A percentile compares a stretch with the other conserved stretches of the same genome.
These are phyloP conservation scores for Pythium sukuiense DNA, from an alignment of 352 stramenopile species.

Conservation along the genomic window DNA sequence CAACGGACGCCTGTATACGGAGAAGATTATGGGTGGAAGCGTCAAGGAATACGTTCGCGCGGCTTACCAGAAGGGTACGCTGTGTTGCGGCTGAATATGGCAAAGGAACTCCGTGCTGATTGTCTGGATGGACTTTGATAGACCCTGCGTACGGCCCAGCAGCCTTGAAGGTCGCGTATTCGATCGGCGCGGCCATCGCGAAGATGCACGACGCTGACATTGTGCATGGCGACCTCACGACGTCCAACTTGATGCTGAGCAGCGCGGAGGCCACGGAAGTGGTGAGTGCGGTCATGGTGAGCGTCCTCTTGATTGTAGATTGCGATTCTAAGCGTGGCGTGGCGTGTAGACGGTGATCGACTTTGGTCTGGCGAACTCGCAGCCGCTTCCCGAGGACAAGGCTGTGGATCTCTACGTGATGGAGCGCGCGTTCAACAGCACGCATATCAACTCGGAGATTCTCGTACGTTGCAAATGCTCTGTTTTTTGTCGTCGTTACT, in stretches of 20 bases:
- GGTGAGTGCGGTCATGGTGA: conserved; percentile 33
- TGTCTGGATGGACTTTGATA: conserved; percentile 12
- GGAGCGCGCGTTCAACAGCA: conserved; percentile 91
- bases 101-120: background rate
- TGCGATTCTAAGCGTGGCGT: background rate
- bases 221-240: conserved; percentile 93
- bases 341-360: conserved; percentile 73
- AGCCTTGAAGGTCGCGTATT: conserved; percentile 71
- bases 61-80: conserved; percentile 49
- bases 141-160: conserved; percentile 49
- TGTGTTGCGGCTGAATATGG: background rate
- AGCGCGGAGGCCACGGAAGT: conserved; percentile 62
- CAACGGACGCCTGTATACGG: conserved; percentile 60
- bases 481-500: background rate
- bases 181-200: conserved; percentile 87
- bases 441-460: conserved; percentile 83
- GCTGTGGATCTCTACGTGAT: conserved; percentile 93
- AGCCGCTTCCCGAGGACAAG: conserved; percentile 88
- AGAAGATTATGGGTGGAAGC: conserved; percentile 69
- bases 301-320: no score
- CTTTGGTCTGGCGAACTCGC: conserved; percentile 82
- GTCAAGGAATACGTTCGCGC: conserved; percentile 72
- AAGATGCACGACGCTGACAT: conserved; percentile 92
- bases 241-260: conserved; percentile 93
- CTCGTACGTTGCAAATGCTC: conserved; percentile 37